phyloP scores from a whole-genome alignment of 768 basidiomycete species.

The button mushroom (Agaricus bisporus) region DNA sequence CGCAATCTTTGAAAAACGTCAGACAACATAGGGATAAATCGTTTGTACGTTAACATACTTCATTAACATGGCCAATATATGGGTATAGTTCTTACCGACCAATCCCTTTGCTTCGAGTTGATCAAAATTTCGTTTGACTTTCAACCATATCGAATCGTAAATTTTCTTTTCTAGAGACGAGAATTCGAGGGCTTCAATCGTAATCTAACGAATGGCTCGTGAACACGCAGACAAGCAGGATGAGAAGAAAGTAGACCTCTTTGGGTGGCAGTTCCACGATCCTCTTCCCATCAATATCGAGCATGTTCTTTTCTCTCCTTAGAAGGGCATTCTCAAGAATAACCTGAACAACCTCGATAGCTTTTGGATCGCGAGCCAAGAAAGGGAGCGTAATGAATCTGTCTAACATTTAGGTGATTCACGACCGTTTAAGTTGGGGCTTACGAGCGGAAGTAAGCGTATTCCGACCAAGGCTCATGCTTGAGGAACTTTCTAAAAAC shows the following conservation, averaged over 20 bases:
- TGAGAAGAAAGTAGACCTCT: conserved; percentile 40
- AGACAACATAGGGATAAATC: neutral
- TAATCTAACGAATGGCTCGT: conserved; percentile 35
- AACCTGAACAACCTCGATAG: conserved; percentile 91
- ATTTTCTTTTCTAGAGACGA: conserved; percentile 76
- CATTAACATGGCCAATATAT: conserved; percentile 94
- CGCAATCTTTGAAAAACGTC: conserved; percentile 50
- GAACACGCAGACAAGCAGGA: neutral
- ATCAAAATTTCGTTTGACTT: conserved; percentile 78
- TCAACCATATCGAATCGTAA: conserved; percentile 80
- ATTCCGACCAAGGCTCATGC: conserved; percentile 77
- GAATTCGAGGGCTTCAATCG: conserved; percentile 73
- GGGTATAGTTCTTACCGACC: conserved; percentile 74
- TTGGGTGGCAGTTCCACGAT: conserved; percentile 89
- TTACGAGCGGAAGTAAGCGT: conserved; percentile 85
- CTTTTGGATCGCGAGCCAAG: conserved; percentile 84
- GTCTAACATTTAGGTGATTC: neutral
- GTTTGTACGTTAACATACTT: conserved; percentile 41
- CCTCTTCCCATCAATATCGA: conserved; percentile 74
- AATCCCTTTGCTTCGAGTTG: conserved; percentile 73
- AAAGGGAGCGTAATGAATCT: conserved; percentile 93
- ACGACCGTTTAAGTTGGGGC: conserved; percentile 16
- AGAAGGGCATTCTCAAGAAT: conserved; percentile 86
- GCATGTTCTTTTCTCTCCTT: conserved; percentile 91
- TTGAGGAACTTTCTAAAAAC: conserved; percentile 62